A percentile compares a stretch with the other conserved stretches of the same genome.
Conservation (phyloP, 2,329 filamentous ascomycete genomes). For the Hypoxylon sp. region DNA sequence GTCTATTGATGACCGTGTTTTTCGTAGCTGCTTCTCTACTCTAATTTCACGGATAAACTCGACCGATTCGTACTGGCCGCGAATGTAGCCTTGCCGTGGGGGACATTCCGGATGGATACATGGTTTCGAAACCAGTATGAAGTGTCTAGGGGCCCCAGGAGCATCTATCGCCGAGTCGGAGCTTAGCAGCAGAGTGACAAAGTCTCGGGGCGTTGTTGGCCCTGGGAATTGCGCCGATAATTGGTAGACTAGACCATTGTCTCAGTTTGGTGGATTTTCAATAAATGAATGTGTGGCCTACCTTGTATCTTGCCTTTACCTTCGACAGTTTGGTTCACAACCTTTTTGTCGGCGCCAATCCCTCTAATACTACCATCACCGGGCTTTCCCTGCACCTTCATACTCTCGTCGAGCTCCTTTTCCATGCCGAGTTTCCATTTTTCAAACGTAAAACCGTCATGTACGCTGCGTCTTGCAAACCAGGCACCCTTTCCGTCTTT, state of each 20-base stretch:
- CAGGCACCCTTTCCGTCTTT: constrained; percentile 89
- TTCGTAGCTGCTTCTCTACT: constrained; percentile 61
- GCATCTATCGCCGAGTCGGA: constrained; percentile 67
- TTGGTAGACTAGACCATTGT: constrained; percentile 75
- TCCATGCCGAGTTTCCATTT: constrained; percentile 84
- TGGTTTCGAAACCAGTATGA: constrained; percentile 89
- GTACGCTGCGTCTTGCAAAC: constrained; percentile 89
- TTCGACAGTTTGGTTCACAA: constrained; percentile 74
- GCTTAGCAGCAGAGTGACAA: constrained; percentile 83
- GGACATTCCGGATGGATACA: constrained; percentile 82
- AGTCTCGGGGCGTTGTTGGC: constrained; percentile 89
- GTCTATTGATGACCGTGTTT: constrained; percentile 63
- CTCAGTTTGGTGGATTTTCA: constrained; percentile 25
- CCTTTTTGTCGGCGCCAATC: constrained; percentile 82
- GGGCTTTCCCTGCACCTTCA: constrained; percentile 78
- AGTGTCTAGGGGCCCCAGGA: constrained; percentile 69
- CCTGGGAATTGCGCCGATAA: constrained; percentile 92
- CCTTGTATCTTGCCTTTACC: constrained; percentile 75
- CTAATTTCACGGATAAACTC: constrained; percentile 91
- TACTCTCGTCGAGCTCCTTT: constrained; percentile 83
- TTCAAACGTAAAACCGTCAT: constrained; percentile 82
- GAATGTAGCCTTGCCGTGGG: constrained; percentile 78
- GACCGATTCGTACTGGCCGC: constrained; percentile 90
- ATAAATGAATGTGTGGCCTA: constrained; percentile 52
- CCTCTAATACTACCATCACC: constrained; percentile 84